Conservation (phyloP, 768 basidiomycete genomes). For the Pisolithus microcarpus region DNA sequence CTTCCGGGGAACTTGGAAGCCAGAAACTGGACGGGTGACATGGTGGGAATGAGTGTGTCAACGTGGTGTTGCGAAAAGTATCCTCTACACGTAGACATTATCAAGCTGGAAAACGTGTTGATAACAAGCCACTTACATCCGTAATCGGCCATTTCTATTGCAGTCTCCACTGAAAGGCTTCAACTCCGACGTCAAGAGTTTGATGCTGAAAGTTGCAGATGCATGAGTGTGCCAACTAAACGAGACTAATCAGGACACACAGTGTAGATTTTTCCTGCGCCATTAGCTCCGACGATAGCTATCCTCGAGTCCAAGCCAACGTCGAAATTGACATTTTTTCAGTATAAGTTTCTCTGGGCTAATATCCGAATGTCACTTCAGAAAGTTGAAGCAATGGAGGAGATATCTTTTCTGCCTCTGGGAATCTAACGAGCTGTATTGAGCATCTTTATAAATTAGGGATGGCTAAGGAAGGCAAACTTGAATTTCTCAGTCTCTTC, state of each 20-base stretch:
- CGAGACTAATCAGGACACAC: conserved; percentile 34
- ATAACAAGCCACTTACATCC: conserved; percentile 53
- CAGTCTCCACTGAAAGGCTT: conserved; percentile 71
- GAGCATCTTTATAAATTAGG: not conserved
- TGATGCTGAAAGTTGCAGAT: conserved; percentile 53
- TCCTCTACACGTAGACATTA: conserved; percentile 41
- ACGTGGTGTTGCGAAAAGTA: conserved; percentile 97
- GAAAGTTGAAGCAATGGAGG: conserved; percentile 91
- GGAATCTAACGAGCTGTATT: conserved; percentile 50
- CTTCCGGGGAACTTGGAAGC: conserved; percentile 89
- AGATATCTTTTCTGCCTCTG: conserved; percentile 95
- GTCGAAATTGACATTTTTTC: conserved; percentile 75
- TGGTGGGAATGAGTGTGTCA: conserved; percentile 73
- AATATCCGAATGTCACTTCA: conserved; percentile 86
- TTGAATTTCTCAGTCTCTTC: conserved; percentile 93
- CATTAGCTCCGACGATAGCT: conserved; percentile 92
- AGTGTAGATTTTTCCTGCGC: conserved; percentile 93
- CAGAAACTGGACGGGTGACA: conserved; percentile 93
- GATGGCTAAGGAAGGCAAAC: conserved; percentile 29
- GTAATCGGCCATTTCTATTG: conserved; percentile 83
- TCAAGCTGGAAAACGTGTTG: not conserved
- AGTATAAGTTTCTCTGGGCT: conserved; percentile 67
- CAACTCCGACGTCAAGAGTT: conserved; percentile 81
- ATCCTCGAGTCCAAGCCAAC: conserved; percentile 92
- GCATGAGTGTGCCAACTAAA: conserved; percentile 3